phyloP scores from a whole-genome alignment of 2,329 filamentous ascomycete species.

The Fusarium nelsonii region DNA sequence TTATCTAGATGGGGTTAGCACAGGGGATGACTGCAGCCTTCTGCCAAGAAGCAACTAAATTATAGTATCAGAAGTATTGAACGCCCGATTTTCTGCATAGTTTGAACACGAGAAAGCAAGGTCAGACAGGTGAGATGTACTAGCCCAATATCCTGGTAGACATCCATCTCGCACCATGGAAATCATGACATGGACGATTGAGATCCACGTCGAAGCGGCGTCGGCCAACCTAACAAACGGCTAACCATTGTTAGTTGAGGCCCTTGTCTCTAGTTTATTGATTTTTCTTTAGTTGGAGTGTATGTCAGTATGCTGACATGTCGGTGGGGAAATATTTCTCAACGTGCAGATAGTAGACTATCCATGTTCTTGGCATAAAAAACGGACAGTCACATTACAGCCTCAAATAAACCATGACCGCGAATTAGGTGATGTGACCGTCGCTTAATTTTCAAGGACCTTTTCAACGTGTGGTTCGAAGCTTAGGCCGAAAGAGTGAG shows the following conservation, averaged over 20 bases:
- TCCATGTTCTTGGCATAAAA: background rate
- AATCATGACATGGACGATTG: background rate
- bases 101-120: slow-evolving; percentile 41
- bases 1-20: slow-evolving; percentile 42
- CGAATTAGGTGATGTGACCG: background rate
- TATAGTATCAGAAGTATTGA: slow-evolving; percentile 14
- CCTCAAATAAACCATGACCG: background rate
- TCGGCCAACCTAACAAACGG: slow-evolving; percentile 18
- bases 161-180: slow-evolving; percentile 15
- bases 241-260: slow-evolving; percentile 23
- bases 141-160: slow-evolving; percentile 9
- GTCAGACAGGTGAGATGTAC: slow-evolving; percentile 22
- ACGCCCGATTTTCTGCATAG: slow-evolving; percentile 20
- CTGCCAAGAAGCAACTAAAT: slow-evolving; percentile 10
- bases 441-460: background rate
- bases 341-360: background rate
- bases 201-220: slow-evolving; percentile 15
- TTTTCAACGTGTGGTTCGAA: background rate
- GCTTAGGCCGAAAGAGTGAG: background rate
- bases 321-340: background rate
- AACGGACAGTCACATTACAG: background rate
- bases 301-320: background rate
- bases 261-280: slow-evolving; percentile 25
- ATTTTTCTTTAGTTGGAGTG: background rate
- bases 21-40: slow-evolving; percentile 29